Evolutionary conservation across 192 early-diverging fungal genomes (phyloP), one percentile per base, ranked within the genome.

Genomic region (Pilobolus umbonatus): DNA sequence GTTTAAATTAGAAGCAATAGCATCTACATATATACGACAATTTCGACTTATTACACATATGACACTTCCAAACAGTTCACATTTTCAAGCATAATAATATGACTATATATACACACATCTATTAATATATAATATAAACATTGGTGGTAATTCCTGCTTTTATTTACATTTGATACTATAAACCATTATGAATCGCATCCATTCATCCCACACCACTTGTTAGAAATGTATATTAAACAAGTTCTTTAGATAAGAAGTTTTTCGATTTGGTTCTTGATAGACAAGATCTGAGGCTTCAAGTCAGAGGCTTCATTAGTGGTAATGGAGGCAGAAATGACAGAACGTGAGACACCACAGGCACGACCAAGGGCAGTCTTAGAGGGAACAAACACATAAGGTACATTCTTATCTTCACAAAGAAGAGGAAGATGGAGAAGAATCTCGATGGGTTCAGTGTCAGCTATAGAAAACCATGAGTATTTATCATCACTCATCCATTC

Each of bases 341-440:
- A 73, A 46, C 95, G 88, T 30, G 93, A 91, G 30, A 99, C 94
- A 71, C 96, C 95, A 74, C 95, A 97, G 31, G 96, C 94, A 76
- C 96, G 91, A 58, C 96, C 96, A 17, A 99, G 81, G 28, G 95
- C 95, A 21, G 82, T 85, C 85, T 95, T 97, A 72, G 92, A 94
- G 55, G 93, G 93, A 49, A 99, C 90, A 73, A 99, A 99, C 32
- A 99, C 95, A 72, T 99, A 99, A 39, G 96, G 96, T 43, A 99
- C 96, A 85, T 99, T 98, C 90, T 99, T 99, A 80, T 99, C 96
- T 80, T 99, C 96, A 80, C 96, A 96, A 58, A 97, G 80, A 7
- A 99, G 84, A 22, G 96, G 96, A 55, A 99, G 75, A 82, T 99
- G 95, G 43, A 99, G 81, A 39, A 99, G 78, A 73, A 99, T 96